Evolutionary conservation across 2,329 filamentous ascomycete genomes (phyloP).

Genomic region (Fusarium sp.): DNA sequence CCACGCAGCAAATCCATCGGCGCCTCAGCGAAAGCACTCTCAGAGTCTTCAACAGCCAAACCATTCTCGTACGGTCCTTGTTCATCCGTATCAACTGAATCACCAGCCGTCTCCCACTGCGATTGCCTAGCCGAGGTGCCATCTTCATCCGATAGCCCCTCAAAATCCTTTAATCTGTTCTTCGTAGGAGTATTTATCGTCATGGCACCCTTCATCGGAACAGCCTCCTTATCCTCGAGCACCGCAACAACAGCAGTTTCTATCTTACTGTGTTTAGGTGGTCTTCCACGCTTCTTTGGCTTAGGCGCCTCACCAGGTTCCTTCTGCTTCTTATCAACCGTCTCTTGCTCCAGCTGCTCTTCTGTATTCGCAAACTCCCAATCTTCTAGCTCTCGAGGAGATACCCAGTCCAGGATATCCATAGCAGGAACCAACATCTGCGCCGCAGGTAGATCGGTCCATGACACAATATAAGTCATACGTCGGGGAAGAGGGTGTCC

Average conservation of each 20-base stretch:
- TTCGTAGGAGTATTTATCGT: conserved; percentile 53
- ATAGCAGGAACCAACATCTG: conserved; percentile 59
- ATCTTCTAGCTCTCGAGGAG: conserved; percentile 64
- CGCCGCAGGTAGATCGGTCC: conserved; percentile 63
- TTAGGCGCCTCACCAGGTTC: conserved; percentile 27
- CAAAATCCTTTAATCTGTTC: conserved; percentile 45
- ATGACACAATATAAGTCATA: conserved; percentile 66
- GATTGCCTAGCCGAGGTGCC: conserved; percentile 45
- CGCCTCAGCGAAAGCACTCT: neutral
- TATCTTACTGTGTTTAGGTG: conserved; percentile 48
- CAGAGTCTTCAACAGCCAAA: neutral
- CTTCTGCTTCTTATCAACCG: conserved; percentile 43
- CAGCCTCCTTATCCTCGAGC: conserved; percentile 37
- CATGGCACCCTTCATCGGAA: conserved; percentile 48
- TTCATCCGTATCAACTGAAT: conserved; percentile 4
- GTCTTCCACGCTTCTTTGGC: conserved; percentile 43
- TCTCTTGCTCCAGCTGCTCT: conserved; percentile 56
- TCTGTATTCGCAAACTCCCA: conserved; percentile 62
- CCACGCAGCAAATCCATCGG: neutral
- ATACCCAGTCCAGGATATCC: conserved; percentile 68
- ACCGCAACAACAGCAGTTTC: conserved; percentile 47
- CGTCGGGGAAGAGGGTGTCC: conserved; percentile 54
- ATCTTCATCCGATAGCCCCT: conserved; percentile 46
- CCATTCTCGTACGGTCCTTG: neutral
- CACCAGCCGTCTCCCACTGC: conserved; percentile 34